Evolutionary conservation across 768 basidiomycete genomes (phyloP).

Genomic region (Tylopilus sp.): DNA sequence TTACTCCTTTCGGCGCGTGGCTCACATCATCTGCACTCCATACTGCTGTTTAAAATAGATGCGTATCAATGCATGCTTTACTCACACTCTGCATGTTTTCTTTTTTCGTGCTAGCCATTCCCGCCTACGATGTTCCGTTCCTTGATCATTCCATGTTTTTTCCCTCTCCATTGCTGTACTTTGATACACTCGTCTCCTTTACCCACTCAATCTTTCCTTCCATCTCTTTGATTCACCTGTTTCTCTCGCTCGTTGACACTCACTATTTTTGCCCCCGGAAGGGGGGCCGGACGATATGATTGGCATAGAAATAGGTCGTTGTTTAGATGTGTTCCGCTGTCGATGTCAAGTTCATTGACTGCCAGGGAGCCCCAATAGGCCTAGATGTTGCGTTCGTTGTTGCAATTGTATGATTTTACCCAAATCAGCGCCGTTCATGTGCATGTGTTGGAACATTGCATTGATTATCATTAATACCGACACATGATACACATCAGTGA

Average conservation of each 20-base stretch:
- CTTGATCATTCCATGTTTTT: conserved; percentile 2
- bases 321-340: conserved; percentile 8
- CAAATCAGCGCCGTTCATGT: too few relatives aligned
- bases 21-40: conserved; percentile 11
- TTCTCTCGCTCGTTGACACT: conserved; percentile 1
- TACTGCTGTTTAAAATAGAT: conserved; percentile 19
- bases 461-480: neutral
- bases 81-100: conserved; percentile 2
- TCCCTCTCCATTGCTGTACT: conserved; percentile 18
- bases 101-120: conserved; percentile 1
- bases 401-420: conserved; percentile 19
- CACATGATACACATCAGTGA: conserved; percentile 10
- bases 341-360: too few relatives aligned
- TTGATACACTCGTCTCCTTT: conserved; percentile 7
- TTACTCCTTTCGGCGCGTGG: conserved; percentile 8
- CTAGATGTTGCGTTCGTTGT: conserved; percentile 15
- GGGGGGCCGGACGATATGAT: conserved; percentile 16
- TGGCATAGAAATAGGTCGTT: conserved; percentile 15
- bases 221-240: neutral
- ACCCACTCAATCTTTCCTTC: neutral
- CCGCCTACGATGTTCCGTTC: neutral
- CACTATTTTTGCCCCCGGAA: neutral
- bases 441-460: too few relatives aligned
- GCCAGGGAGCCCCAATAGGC: too few relatives aligned
- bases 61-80: conserved; percentile 8